These are phyloP conservation scores for Pelagophyceae sp. DNA, from an alignment of 352 stramenopile species.

Conservation along the genomic window DNA sequence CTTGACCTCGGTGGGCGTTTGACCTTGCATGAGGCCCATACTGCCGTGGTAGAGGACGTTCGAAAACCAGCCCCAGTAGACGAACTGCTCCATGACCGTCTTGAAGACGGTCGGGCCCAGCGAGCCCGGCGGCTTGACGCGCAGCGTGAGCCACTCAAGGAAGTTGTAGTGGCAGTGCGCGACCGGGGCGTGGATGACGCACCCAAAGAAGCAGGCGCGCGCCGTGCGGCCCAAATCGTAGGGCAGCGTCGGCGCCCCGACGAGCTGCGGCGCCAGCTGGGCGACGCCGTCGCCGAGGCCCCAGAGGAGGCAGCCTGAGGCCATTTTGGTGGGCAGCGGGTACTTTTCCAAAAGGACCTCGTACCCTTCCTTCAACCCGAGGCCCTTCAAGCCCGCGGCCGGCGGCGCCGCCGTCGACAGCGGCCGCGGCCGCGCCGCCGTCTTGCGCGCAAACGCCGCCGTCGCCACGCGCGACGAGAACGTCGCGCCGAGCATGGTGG, in stretches of 20 bases:
- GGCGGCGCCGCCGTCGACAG: too few relatives aligned
- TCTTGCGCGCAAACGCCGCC: too few relatives aligned
- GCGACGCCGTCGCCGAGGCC: conserved; percentile 36
- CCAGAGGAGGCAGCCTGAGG: conserved; percentile 44
- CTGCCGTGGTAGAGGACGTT: conserved; percentile 49
- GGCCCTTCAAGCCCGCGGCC: too few relatives aligned
- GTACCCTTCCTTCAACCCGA: too few relatives aligned
- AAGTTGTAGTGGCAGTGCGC: conserved; percentile 52
- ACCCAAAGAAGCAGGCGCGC: conserved; percentile 42
- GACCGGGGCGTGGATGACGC: conserved; percentile 44
- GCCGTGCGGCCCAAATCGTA: conserved; percentile 43
- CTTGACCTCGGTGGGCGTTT: conserved; percentile 36
- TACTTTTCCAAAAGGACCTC: conserved; percentile 38
- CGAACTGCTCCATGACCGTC: conserved; percentile 48
- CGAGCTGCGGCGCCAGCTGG: conserved; percentile 15
- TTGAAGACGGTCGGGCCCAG: conserved; percentile 41
- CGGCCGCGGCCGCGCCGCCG: too few relatives aligned
- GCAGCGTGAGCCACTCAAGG: conserved; percentile 48
- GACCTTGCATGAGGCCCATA: conserved; percentile 48
- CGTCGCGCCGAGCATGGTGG: too few relatives aligned
- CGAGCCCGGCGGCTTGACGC: conserved; percentile 35
- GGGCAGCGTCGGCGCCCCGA: too few relatives aligned
- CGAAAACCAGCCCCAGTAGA: conserved; percentile 52
- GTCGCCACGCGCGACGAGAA: too few relatives aligned
- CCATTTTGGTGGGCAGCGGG: conserved; percentile 43